A percentile compares a stretch with the other conserved stretches of the same genome.
phyloP scores from a whole-genome alignment of 257 asterid genomes.

The Nicotiana sylvestris region DNA sequence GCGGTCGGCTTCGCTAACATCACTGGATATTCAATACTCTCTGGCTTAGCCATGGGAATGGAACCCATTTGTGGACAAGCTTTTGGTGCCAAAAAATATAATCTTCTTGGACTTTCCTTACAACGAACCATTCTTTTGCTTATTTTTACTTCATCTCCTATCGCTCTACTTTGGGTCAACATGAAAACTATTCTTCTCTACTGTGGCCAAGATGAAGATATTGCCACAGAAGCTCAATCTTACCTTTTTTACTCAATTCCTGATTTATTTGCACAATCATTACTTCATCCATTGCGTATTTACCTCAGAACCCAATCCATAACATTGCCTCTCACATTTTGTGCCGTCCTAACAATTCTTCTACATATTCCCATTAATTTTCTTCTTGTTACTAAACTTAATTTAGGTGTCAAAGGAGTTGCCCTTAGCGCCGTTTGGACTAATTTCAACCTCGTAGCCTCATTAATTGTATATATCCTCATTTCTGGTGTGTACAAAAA shows the following conservation, averaged over 20 bases:
- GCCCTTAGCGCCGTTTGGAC: conserved; percentile 26
- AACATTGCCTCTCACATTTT: conserved; percentile 28
- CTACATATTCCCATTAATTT: conserved; percentile 26
- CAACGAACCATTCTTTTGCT: conserved; percentile 19
- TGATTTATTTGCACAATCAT: conserved; percentile 26
- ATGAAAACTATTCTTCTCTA: conserved; percentile 15
- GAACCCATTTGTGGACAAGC: conserved; percentile 36
- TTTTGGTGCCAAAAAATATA: conserved; percentile 28
- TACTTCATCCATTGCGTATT: conserved; percentile 28
- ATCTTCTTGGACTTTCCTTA: conserved; percentile 21
- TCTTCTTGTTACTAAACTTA: conserved; percentile 24
- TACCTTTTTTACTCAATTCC: conserved; percentile 24
- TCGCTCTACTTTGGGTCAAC: conserved; percentile 22
- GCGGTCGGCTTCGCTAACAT: conserved; percentile 29
- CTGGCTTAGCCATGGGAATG: conserved; percentile 36
- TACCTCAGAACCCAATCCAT: conserved; percentile 32
- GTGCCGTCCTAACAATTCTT: conserved; percentile 18
- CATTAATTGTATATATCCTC: conserved; percentile 16
- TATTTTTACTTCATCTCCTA: conserved; percentile 19
- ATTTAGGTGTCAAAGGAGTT: conserved; percentile 29
- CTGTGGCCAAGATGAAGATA: conserved; percentile 30
- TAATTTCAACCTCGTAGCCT: conserved; percentile 22
- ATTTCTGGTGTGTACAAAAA: conserved; percentile 19
- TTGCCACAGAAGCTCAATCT: conserved; percentile 27
- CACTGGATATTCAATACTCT: conserved; percentile 26